These are phyloP conservation scores for Wallemia hederae DNA, from an alignment of 1,284 basidiomycete species.

Conservation along the genomic window DNA sequence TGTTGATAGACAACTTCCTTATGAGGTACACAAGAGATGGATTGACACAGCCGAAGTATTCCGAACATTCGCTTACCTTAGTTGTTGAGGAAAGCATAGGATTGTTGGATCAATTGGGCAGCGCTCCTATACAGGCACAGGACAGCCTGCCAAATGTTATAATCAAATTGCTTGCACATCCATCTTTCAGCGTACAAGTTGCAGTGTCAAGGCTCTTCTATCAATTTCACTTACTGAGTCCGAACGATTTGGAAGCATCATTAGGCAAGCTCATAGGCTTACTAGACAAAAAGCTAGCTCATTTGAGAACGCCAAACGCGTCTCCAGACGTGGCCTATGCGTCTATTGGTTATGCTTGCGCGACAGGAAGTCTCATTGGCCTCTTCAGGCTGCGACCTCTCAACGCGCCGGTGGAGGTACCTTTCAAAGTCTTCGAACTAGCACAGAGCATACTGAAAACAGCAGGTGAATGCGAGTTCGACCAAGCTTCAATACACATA, in stretches of 20 bases:
- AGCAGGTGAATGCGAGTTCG: slow-evolving; percentile 65
- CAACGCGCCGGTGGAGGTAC: slow-evolving; percentile 81
- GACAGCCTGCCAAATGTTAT: slow-evolving; percentile 67
- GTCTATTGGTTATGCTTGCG: slow-evolving; percentile 60
- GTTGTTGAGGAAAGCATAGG: slow-evolving; percentile 59
- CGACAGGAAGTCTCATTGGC: slow-evolving; percentile 58
- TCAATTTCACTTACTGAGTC: slow-evolving; percentile 66
- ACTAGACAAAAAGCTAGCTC: slow-evolving; percentile 50
- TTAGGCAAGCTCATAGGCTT: slow-evolving; percentile 44
- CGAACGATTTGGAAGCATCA: slow-evolving; percentile 47
- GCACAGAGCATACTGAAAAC: slow-evolving; percentile 70
- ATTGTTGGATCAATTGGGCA: slow-evolving; percentile 63
- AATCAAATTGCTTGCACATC: slow-evolving; percentile 55
- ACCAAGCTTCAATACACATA: slow-evolving; percentile 52
- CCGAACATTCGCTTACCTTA: slow-evolving; percentile 38
- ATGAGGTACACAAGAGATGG: slow-evolving; percentile 84
- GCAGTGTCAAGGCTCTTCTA: slow-evolving; percentile 63
- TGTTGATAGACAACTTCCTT: slow-evolving; percentile 47
- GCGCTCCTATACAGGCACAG: slow-evolving; percentile 63
- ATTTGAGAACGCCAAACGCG: slow-evolving; percentile 29
- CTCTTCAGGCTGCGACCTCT: slow-evolving; percentile 62
- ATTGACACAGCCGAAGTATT: slow-evolving; percentile 29
- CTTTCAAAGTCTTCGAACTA: slow-evolving; percentile 65
- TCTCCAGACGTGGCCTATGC: slow-evolving; percentile 41
- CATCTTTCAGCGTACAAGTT: slow-evolving; percentile 57